Base-by-base conservation (phyloP, 202 grass and related monocot species). In the Setaria italica region DNA sequence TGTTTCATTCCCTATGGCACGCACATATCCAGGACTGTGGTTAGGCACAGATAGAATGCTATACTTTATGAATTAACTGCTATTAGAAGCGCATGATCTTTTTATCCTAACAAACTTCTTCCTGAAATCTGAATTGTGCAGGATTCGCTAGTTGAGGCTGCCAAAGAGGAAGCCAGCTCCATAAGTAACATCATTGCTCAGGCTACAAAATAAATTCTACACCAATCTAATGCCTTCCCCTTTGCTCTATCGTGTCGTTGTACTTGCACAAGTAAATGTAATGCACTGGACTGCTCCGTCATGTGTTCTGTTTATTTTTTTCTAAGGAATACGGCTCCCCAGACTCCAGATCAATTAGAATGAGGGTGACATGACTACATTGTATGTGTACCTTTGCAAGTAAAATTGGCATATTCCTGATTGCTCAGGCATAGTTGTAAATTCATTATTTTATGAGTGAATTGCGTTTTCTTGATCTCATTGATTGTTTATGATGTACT, bases 121-220 rank as follows among this genome's bases (percentile, higher is more conserved):
- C 29, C 1, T 35, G 45, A 68, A 32, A 73, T 48, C 0, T 33
- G 16, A 35, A 25, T 67, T 64, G 21, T 50, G 43, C 82, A 94
- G 90, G 94, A 96, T 88, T 92, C 93, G 0, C 78, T 96, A 85
- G 92, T 99, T 45, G 93, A 99, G 87, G 88, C 88, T 34, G 93
- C 92, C 12, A 96, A 99, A 91, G 97, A 99, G 81, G 90, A 96
- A 80, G 85, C 93, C 48, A 72, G 79, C 84, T 99, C 97, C 10
- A 99, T 99, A 71, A 96, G 88, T 79, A 99, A 92, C 81, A 99
- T 96, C 50, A 94, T 99, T 79, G 89, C 93, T 33, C 93, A 99
- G 81, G 90, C 94, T 37, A 88, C 87, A n/a, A 96, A 93, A 87
- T 93, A 82, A 90, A 83, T 16, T 47, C 29, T 67, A 15, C 11